Evolutionary conservation across 1,139 yeast genomes (phyloP).

Genomic region (Yamadazyma atmosphaerica): DNA sequence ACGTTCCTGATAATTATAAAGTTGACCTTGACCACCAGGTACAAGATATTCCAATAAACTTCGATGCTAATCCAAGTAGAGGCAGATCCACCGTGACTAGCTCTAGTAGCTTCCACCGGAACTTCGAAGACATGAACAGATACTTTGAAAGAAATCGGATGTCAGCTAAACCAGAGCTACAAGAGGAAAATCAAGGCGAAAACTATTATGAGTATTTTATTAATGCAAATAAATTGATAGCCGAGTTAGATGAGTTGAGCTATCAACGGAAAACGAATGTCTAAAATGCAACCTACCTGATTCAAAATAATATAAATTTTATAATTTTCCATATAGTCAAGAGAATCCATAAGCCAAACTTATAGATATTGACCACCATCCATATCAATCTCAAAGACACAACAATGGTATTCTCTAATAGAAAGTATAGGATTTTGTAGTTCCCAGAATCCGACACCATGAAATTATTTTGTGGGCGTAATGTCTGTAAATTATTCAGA

Average conservation of each 20-base stretch:
- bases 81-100: slow-evolving; percentile 3
- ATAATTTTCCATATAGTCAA: slow-evolving; percentile 38
- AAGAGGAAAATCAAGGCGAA: slow-evolving; percentile 8
- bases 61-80: slow-evolving; percentile 2
- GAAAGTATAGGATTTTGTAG: slow-evolving; percentile 36
- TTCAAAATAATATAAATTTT: slow-evolving; percentile 23
- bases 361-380: slow-evolving; percentile 63
- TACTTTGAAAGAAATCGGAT: slow-evolving; percentile 18
- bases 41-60: background rate
- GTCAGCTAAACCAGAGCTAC: slow-evolving; percentile 8
- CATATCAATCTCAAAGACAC: slow-evolving; percentile 65
- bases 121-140: slow-evolving; percentile 17
- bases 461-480: background rate
- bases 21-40: background rate
- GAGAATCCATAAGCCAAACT: slow-evolving; percentile 35
- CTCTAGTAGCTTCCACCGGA: slow-evolving; percentile 10
- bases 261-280: slow-evolving; percentile 8
- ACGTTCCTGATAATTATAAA: slow-evolving; percentile 20
- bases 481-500: slow-evolving; percentile 22
- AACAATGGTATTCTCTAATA: slow-evolving; percentile 54
- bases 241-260: slow-evolving; percentile 20
- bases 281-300: background rate
- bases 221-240: slow-evolving; percentile 29
- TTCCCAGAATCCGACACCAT: slow-evolving; percentile 11
- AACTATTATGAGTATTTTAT: slow-evolving; percentile 20